These are phyloP conservation scores for Apophysomyces elegans DNA, from an alignment of 371 early-diverging fungal genomes.

Conservation along the genomic window DNA sequence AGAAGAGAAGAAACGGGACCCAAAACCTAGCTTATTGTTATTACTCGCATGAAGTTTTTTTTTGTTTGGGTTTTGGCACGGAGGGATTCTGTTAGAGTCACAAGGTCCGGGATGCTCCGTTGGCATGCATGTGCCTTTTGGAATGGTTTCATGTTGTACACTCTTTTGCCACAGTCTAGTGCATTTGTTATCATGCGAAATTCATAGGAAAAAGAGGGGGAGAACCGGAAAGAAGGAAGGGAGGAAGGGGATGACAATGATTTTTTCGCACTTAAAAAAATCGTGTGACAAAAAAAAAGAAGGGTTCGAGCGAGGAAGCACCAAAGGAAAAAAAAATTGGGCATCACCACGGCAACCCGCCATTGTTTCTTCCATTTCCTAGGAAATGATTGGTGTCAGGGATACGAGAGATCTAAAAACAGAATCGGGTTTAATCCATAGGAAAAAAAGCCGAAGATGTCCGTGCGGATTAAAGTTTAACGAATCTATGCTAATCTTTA, in stretches of 20 bases:
- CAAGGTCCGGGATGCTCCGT: slow-evolving; percentile 3
- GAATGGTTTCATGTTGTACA: slow-evolving; percentile 5
- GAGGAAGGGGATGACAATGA: background rate
- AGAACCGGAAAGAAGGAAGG: background rate
- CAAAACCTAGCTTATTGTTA: background rate
- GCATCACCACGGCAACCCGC: background rate
- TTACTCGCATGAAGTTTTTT: background rate
- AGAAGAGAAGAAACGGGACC: background rate
- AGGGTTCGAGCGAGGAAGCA: no score
- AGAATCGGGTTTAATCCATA: background rate
- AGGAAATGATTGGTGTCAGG: background rate
- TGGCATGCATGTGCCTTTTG: slow-evolving; percentile 1
- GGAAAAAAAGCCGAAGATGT: background rate
- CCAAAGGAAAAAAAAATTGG: background rate
- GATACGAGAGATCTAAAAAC: slow-evolving; percentile 3
- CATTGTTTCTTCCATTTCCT: background rate
- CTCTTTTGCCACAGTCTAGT: background rate
- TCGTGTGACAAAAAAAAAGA: background rate
- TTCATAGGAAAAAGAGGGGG: no score
- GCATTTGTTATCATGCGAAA: no score
- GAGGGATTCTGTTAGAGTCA: background rate
- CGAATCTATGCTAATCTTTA: background rate
- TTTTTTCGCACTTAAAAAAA: background rate
- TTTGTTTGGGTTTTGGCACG: background rate
- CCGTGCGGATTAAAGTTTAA: slow-evolving; percentile 11